Conservation (phyloP, 306 rosid genomes). For the Fragaria iinumae region DNA sequence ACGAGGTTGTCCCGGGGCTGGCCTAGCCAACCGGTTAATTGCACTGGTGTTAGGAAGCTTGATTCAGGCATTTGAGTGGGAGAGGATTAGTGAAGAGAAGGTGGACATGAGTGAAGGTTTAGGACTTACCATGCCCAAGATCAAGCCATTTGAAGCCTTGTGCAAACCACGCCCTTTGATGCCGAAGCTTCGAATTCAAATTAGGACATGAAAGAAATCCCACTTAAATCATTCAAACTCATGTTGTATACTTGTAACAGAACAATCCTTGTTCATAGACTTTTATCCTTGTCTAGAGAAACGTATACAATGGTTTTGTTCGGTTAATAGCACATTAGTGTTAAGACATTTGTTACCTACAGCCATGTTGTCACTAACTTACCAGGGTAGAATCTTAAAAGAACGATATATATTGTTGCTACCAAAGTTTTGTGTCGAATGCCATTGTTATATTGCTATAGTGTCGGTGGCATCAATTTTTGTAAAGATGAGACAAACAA, state of each 20-base stretch:
- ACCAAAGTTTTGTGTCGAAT: no score
- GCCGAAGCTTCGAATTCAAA: neutral
- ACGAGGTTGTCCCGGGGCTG: conserved; percentile 46
- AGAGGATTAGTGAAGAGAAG: conserved; percentile 9
- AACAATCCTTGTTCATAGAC: no score
- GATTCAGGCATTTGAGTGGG: conserved; percentile 44
- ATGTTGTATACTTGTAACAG: neutral
- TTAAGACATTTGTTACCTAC: no score
- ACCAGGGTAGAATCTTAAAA: no score
- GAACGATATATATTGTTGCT: no score
- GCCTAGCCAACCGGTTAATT: conserved; percentile 29
- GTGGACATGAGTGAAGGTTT: conserved; percentile 22
- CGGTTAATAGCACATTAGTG: no score
- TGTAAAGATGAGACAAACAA: no score
- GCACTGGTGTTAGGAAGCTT: conserved; percentile 26
- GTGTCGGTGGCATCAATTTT: no score
- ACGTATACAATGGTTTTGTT: no score
- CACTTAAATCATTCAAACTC: neutral
- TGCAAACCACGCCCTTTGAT: conserved; percentile 21
- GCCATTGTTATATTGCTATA: no score
- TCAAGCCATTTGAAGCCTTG: conserved; percentile 20
- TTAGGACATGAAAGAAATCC: neutral
- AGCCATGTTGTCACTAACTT: no score
- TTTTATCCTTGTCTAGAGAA: no score
- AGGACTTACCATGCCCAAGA: conserved; percentile 10